Conservation (phyloP, 805 yeast species). For the Metschnikowia similis region DNA sequence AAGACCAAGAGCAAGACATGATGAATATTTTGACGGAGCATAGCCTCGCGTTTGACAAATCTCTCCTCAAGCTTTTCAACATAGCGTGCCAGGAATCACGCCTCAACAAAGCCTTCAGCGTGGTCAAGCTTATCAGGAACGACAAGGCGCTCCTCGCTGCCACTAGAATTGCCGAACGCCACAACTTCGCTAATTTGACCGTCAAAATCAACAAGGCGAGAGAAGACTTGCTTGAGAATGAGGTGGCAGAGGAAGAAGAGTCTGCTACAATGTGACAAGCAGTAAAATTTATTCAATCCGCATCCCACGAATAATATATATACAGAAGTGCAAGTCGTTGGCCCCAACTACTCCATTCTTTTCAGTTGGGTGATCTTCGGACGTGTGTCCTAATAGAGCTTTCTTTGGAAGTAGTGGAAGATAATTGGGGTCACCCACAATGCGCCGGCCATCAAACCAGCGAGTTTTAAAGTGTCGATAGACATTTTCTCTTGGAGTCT, state of each 20-base stretch:
- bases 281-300: background rate
- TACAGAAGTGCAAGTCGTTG: background rate
- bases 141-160: slow-evolving; percentile 85
- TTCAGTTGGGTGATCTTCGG: background rate
- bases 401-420: slow-evolving; percentile 50
- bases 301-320: background rate
- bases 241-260: slow-evolving; percentile 9
- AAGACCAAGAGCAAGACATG: slow-evolving; percentile 33
- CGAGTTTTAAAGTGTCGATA: slow-evolving; percentile 52
- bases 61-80: slow-evolving; percentile 73
- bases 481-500: slow-evolving; percentile 62
- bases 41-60: slow-evolving; percentile 64
- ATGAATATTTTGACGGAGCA: slow-evolving; percentile 50
- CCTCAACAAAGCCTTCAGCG: slow-evolving; percentile 59
- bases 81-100: slow-evolving; percentile 66
- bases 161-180: slow-evolving; percentile 72
- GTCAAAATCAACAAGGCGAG: slow-evolving; percentile 34
- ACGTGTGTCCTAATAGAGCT: slow-evolving; percentile 24
- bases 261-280: background rate
- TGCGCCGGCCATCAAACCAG: slow-evolving; percentile 61
- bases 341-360: background rate
- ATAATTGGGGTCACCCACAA: slow-evolving; percentile 58
- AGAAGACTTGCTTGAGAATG: slow-evolving; percentile 28
- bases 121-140: slow-evolving; percentile 65
- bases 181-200: slow-evolving; percentile 34